phyloP scores from a whole-genome alignment of 2,329 filamentous ascomycete species.

The Monilinia fructigena region DNA sequence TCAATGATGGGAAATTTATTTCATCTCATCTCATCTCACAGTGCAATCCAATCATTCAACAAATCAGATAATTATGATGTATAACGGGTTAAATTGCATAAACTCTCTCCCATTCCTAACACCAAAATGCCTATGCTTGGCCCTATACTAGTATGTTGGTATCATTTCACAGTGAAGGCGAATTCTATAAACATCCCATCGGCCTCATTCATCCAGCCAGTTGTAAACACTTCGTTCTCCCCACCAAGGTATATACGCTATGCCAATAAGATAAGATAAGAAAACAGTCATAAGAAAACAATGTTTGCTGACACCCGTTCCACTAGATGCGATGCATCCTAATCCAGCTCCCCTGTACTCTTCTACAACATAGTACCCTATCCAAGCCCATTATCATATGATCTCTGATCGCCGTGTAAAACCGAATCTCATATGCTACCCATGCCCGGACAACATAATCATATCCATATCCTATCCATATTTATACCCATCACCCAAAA shows the following conservation, averaged over 20 bases:
- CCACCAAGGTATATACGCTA: not conserved
- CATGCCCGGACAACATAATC: not conserved
- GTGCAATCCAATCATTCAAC: not conserved
- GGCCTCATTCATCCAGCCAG: not conserved
- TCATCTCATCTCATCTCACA: not conserved
- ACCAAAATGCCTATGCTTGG: not conserved
- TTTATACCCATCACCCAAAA: not conserved
- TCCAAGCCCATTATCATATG: not conserved
- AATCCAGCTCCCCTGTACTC: not conserved
- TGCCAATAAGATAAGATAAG: not conserved
- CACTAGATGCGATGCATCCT: not conserved
- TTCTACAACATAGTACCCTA: not conserved
- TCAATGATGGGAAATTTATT: not conserved
- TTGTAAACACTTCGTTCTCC: not conserved
- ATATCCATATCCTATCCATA: not conserved
- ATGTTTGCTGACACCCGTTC: no score
- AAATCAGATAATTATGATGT: no score
- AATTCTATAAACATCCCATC: not conserved
- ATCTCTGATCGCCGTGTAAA: not conserved
- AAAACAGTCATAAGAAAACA: not conserved
- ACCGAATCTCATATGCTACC: not conserved
- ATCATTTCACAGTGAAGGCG: not conserved
- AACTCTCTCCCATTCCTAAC: not conserved
- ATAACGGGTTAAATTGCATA: not conserved
- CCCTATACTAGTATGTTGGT: not conserved